Evolutionary conservation across 2,329 filamentous ascomycete species (phyloP).

Genomic region (Lachnum nothofagi): DNA sequence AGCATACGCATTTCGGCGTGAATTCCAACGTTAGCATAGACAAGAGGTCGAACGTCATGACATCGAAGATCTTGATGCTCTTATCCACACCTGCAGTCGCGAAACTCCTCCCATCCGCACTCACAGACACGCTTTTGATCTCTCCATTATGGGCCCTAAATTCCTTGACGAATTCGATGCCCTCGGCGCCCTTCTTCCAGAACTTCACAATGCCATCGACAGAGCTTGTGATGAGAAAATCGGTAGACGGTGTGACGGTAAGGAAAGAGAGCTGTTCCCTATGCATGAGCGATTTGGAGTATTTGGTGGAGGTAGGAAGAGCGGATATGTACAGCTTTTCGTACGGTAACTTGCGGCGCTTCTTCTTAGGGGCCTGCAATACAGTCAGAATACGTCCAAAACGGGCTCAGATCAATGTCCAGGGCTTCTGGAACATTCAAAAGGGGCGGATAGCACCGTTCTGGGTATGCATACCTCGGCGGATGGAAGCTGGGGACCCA

Average conservation of each 20-base stretch:
- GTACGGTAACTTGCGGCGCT: conserved; percentile 82
- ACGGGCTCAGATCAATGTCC: too few relatives aligned
- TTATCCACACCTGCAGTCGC: conserved; percentile 78
- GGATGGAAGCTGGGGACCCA: conserved; percentile 85
- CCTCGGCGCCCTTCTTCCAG: conserved; percentile 91
- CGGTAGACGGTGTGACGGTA: conserved; percentile 82
- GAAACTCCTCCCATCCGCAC: conserved; percentile 86
- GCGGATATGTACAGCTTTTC: conserved; percentile 93
- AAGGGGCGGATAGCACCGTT: too few relatives aligned
- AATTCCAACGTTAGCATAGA: conserved; percentile 76
- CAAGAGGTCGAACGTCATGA: conserved; percentile 82
- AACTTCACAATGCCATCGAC: conserved; percentile 97
- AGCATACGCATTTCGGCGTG: conserved; percentile 75
- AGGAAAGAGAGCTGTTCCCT: conserved; percentile 87
- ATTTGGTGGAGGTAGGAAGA: conserved; percentile 72
- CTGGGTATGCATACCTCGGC: too few relatives aligned
- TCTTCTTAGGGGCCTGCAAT: conserved; percentile 87
- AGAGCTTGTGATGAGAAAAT: conserved; percentile 92
- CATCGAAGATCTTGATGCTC: conserved; percentile 74
- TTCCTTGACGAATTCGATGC: conserved; percentile 97
- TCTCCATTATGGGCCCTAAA: conserved; percentile 87
- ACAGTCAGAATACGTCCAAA: too few relatives aligned
- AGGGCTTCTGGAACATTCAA: too few relatives aligned
- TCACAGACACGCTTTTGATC: conserved; percentile 77
- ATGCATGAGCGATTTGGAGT: conserved; percentile 97